Base-by-base conservation (phyloP, 2,329 filamentous ascomycete species). In the Periconia macrospinosa region DNA sequence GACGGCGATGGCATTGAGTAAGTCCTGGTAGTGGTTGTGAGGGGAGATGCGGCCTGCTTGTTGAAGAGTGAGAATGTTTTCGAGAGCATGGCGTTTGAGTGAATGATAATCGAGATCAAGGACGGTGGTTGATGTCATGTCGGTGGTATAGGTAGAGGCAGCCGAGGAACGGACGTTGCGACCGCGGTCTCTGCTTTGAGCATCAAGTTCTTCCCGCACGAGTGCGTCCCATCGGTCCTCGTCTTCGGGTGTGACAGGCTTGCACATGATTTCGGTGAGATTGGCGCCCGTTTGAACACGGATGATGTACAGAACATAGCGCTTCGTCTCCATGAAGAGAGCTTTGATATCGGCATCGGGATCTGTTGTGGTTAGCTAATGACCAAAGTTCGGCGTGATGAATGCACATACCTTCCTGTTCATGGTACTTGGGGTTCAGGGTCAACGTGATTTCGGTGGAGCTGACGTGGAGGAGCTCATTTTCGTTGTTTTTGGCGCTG, bases 311-410 rank as follows among this genome's bases (percentile, higher is more conserved):
- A 99, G 80, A 41, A 97, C 89, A 69, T 94, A 96, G 65, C 94
- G 87, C 78, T 99, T 99, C 2, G 94, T 97, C 76, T 97, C 94
- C 86, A 97, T 97, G 73, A 97, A 97, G 2, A 99, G 82, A 1
- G 92, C 83, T 76, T 97, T 97, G 58, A 94, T 82, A 55, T 94
- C 90, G 3, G 92, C 91, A 69, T 97, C 93, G 3, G 94, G 93
- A 70, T 99, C 94, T 83, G 65, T 14, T 27, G 27, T 33, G 40
- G 54, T 75, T 60, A 75, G 70, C 20, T 23, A 41, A 13, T 27
- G 19, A 13, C 18, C 20, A 20, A 3, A 11, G n/a, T 30, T 15
- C 37, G 6, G 8, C 1, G 10, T 2, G 15, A 42, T 6, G n/a
- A 27, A 19, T 51, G 53, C 30, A 17, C 75, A 70, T 75, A 83